A percentile compares a stretch with the other conserved stretches of the same genome.
phyloP scores from a whole-genome alignment of 129 eudicot genomes.

The Silybum marianum region DNA sequence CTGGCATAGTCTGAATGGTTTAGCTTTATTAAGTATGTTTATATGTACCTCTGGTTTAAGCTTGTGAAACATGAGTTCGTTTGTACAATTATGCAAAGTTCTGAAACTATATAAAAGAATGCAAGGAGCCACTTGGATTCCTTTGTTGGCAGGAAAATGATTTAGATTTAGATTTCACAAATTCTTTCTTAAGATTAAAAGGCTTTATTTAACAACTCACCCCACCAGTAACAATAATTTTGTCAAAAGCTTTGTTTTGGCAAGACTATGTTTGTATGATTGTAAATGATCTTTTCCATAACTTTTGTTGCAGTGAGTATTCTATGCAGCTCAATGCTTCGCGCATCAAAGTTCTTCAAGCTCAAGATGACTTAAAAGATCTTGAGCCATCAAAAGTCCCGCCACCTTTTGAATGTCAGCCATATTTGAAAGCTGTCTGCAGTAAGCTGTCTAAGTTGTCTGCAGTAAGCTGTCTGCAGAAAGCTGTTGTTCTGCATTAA shows the following conservation, averaged over 20 bases:
- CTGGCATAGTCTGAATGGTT: too few relatives aligned
- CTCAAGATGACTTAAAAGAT: constrained; percentile 71
- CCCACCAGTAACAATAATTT: neutral
- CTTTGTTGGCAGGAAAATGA: neutral
- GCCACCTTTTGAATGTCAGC: constrained; percentile 55
- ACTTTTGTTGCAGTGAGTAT: constrained; percentile 51
- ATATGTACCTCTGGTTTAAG: neutral
- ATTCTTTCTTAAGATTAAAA: too few relatives aligned
- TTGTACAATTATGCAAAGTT: neutral
- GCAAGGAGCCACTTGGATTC: neutral
- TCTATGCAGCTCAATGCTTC: constrained; percentile 78
- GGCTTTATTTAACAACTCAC: neutral
- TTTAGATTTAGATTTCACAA: neutral
- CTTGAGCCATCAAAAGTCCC: constrained; percentile 54
- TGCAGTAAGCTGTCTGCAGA: too few relatives aligned
- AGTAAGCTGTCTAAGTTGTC: too few relatives aligned
- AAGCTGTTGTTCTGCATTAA: too few relatives aligned
- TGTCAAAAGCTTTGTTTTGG: neutral
- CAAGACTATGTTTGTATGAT: neutral
- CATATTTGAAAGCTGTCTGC: too few relatives aligned
- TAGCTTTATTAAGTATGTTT: neutral
- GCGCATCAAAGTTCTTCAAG: constrained; percentile 71
- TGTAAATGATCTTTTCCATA: neutral
- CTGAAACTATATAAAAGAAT: neutral
- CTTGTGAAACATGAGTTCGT: neutral